Evolutionary conservation across 345 rosid species (phyloP).

Genomic region (Zanthoxylum bungeanum): DNA sequence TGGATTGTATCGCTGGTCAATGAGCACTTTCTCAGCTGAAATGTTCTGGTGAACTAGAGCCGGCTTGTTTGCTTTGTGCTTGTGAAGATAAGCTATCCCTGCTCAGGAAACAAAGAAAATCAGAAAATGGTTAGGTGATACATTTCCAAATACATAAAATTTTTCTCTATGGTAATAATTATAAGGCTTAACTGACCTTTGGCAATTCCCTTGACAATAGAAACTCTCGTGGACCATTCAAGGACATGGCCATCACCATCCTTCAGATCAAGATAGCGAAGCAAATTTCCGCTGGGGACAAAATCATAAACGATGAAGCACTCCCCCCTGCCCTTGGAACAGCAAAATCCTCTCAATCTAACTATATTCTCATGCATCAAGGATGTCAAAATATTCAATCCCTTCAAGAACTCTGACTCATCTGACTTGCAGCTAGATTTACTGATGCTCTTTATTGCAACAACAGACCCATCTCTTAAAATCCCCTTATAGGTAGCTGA

Average conservation of each 20-base stretch:
- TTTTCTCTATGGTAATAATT: neutral
- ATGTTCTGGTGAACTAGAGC: slow-evolving; percentile 74
- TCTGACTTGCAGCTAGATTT: slow-evolving; percentile 90
- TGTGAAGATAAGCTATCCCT: slow-evolving; percentile 79
- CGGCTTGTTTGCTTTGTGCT: slow-evolving; percentile 47
- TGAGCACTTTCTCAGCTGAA: slow-evolving; percentile 75
- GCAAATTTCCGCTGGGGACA: slow-evolving; percentile 68
- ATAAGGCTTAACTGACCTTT: slow-evolving; percentile 46
- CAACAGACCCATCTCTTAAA: slow-evolving; percentile 77
- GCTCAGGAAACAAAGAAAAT: slow-evolving; percentile 17
- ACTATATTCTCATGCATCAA: slow-evolving; percentile 76
- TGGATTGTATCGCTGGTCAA: slow-evolving; percentile 64
- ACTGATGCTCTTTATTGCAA: slow-evolving; percentile 65
- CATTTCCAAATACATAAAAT: neutral
- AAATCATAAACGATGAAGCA: slow-evolving; percentile 88
- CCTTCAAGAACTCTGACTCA: slow-evolving; percentile 83
- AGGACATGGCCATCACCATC: slow-evolving; percentile 55
- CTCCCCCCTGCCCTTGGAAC: slow-evolving; percentile 90
- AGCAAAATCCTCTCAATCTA: slow-evolving; percentile 83
- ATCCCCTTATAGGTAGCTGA: slow-evolving; percentile 79
- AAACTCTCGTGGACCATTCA: slow-evolving; percentile 83
- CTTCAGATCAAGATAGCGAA: slow-evolving; percentile 58
- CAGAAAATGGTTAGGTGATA: too few species aligned
- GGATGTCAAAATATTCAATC: slow-evolving; percentile 63
- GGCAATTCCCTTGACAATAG: slow-evolving; percentile 84